These are phyloP conservation scores for Leucaena leucocephala DNA, from an alignment of 306 rosid species.

Conservation along the genomic window DNA sequence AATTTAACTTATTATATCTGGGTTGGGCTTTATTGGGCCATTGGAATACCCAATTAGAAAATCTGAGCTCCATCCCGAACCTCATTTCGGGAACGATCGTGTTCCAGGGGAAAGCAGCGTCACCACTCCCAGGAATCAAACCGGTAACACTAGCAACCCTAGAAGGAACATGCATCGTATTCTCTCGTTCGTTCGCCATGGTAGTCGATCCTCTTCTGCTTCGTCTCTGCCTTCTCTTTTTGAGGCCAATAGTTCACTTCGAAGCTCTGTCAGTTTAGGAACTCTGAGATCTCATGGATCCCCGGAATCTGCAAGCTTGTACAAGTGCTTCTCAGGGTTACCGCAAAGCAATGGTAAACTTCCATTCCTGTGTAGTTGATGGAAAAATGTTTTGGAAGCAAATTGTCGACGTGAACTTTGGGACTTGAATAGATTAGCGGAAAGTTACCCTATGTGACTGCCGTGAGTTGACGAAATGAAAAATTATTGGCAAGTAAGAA, in stretches of 20 bases:
- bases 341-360: not conserved
- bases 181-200: conserved; percentile 25
- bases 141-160: not conserved
- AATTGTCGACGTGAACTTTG: no score
- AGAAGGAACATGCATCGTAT: conserved; percentile 31
- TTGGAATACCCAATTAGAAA: not conserved
- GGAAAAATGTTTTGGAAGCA: not conserved
- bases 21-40: not conserved
- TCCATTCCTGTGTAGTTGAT: not conserved
- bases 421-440: no score
- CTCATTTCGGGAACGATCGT: not conserved
- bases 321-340: not conserved
- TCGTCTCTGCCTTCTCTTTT: conserved; percentile 6
- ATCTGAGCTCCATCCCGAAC: not conserved
- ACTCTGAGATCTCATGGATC: not conserved
- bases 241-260: conserved; percentile 11
- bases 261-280: conserved; percentile 3
- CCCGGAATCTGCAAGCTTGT: not conserved
- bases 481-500: not conserved
- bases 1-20: no score
- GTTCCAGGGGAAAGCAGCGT: not conserved
- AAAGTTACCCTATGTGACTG: not conserved
- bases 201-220: conserved; percentile 14
- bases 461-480: not conserved
- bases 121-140: not conserved